Evolutionary conservation across 1,284 basidiomycete genomes (phyloP), one percentile per base, ranked within the genome.

Genomic region (Trichosporon faecale): DNA sequence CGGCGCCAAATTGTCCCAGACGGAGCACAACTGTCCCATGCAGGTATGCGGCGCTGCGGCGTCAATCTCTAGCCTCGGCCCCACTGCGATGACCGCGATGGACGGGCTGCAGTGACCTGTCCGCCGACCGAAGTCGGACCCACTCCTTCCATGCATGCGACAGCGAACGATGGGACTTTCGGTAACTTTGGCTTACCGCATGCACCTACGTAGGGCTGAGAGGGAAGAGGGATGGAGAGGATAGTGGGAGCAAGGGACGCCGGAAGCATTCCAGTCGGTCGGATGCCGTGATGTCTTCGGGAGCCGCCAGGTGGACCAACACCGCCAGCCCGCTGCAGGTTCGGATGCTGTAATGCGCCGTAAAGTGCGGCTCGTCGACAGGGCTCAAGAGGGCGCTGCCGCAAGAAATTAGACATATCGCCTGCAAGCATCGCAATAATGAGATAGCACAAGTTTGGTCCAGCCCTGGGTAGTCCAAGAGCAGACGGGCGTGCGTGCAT

Each of bases 301-400:
- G 2, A 16, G 2, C 16, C 2, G 37, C 12, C 18, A n/a, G 40
- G 40, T n/a, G 40, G 49, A 23, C 44, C 16, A 46, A 46, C 44
- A 46, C 44, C n/a, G 44, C 44, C 21, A 52, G 49, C 49, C 49
- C n/a, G 23, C 23, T 37, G 35, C 9, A 37, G 12, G 35, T 14
- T 37, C 49, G 49, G 49, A 52, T 52, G 49, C 49, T 52, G 49
- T 52, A 52, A 52, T 52, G 49, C 49, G 49, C 49, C 49, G 49
- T 52, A 52, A 52, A 9, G 12, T 12, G 35, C 35, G 35, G 35
- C 35, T 37, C 35, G 12, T 14, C 3, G 31, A 33, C 31, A 33
- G 31, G 31, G 31, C 31, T 4, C 31, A 4, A 11, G 35, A 6
- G 35, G 35, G 9, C 35, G 0, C 35, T 37, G 49, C 49, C 21